Base-by-base conservation (phyloP, 805 yeast genomes). In the Yarrowia sp. region DNA sequence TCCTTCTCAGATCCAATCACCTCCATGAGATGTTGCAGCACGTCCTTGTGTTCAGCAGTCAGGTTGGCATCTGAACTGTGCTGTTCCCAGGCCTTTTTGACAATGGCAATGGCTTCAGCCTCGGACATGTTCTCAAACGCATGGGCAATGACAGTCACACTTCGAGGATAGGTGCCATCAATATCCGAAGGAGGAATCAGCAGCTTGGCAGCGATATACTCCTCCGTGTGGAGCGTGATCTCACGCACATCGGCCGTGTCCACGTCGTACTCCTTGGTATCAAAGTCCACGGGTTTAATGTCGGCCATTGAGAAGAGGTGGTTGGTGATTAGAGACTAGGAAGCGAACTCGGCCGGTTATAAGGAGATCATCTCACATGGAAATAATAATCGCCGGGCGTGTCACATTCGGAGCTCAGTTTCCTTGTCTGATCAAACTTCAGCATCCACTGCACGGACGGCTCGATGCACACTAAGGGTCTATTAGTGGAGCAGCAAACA, bases 21-120 rank as follows among this genome's bases (percentile, higher is more conserved):
- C 39, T 42, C 64, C 68, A 58, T 14, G 17, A 58, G 40, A 3
- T 43, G 50, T 17, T 58, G 50, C 0, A 58, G 7, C 7, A 33
- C 17, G 24, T 58, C 44, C 65, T 79, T 81, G 66, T 79, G 81
- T 7, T 72, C 74, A 1, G 68, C 70, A 9, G 84, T 81, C 68
- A 85, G 78, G 71, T 84, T 84, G 42, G 81, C 80, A 72, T 86
- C 89, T 58, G 79, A 82, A 2, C 70, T 71, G 70, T 84, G 86
- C 13, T 81, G 78, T 0, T 71, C 77, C 3, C 80, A 69, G 5
- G 83, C 81, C 17, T 78, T 75, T 36, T 74, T 71, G 52, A 86
- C 73, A 42, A 84, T 79, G 8, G 75, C 76, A 0, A 79, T 40
- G 0, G 86, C 80, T 39, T 82, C 83, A 1, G 77, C 80, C 15